phyloP scores from a whole-genome alignment of 1,284 basidiomycete genomes.

The Sanghuangporus weigelae region DNA sequence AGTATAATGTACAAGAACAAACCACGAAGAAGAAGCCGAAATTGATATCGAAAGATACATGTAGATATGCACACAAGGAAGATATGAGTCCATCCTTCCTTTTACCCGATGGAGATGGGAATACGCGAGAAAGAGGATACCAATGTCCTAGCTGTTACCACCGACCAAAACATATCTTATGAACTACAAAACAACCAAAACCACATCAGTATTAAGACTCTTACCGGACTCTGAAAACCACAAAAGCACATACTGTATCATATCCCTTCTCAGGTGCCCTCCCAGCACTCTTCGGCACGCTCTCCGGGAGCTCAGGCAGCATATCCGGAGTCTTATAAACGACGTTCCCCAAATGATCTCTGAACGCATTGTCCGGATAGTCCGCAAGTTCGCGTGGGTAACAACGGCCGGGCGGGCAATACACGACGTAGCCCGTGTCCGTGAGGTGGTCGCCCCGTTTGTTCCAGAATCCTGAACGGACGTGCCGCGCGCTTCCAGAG shows the following conservation, averaged over 20 bases:
- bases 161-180: conserved; percentile 11
- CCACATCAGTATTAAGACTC: background rate
- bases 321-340: conserved; percentile 3
- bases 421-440: conserved; percentile 48
- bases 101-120: no score
- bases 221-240: background rate
- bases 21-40: no score
- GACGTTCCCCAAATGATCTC: conserved; percentile 11
- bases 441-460: conserved; percentile 63
- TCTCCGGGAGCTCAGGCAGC: conserved; percentile 11
- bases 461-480: conserved; percentile 63
- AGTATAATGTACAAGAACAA: no score
- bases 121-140: background rate
- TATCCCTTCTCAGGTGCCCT: conserved; percentile 11
- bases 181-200: background rate
- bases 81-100: no score
- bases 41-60: no score
- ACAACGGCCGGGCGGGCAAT: conserved; percentile 45
- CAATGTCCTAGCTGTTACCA: background rate
- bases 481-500: conserved; percentile 15
- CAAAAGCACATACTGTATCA: conserved; percentile 7
- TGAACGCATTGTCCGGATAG: conserved; percentile 39
- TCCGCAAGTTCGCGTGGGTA: conserved; percentile 53
- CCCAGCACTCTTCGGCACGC: conserved; percentile 5
- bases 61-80: no score